A percentile compares a stretch with the other conserved stretches of the same genome.
phyloP scores from a whole-genome alignment of 305 asterid genomes.

The Rubia balearica region DNA sequence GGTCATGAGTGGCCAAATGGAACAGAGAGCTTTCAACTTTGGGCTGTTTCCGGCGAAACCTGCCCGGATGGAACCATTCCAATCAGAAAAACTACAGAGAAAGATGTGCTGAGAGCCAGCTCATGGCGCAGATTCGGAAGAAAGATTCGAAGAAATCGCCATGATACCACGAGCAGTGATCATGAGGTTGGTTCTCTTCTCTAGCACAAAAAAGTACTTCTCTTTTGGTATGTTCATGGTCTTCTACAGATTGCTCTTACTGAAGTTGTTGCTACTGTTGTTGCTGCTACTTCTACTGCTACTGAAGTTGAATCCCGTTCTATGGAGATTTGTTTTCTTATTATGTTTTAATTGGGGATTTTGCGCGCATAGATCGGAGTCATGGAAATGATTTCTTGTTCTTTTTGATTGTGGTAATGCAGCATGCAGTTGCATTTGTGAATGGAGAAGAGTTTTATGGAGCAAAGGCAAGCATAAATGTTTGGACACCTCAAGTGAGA shows the following conservation, averaged over 20 bases:
- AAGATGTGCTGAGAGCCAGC: constrained; percentile 55
- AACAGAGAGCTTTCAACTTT: constrained; percentile 36
- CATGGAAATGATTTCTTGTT: background rate
- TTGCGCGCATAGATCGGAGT: background rate
- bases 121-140: constrained; percentile 55
- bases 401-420: constrained; percentile 7
- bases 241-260: too few relatives aligned
- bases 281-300: too few relatives aligned
- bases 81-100: constrained; percentile 59
- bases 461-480: constrained; percentile 86
- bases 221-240: too few relatives aligned
- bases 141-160: constrained; percentile 50
- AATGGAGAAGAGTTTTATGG: constrained; percentile 82
- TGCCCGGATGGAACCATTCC: constrained; percentile 81
- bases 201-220: background rate
- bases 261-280: too few relatives aligned
- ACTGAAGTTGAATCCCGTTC: too few relatives aligned
- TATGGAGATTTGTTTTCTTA: too few relatives aligned
- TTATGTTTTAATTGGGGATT: background rate
- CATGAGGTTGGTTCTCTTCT: constrained; percentile 56
- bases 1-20: constrained; percentile 29
- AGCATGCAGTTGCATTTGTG: constrained; percentile 94
- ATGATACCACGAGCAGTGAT: constrained; percentile 64
- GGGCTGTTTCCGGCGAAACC: constrained; percentile 52
- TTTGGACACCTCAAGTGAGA: constrained; percentile 83